phyloP scores from a whole-genome alignment of 306 rosid species.

The Trichosanthes cucumerina region DNA sequence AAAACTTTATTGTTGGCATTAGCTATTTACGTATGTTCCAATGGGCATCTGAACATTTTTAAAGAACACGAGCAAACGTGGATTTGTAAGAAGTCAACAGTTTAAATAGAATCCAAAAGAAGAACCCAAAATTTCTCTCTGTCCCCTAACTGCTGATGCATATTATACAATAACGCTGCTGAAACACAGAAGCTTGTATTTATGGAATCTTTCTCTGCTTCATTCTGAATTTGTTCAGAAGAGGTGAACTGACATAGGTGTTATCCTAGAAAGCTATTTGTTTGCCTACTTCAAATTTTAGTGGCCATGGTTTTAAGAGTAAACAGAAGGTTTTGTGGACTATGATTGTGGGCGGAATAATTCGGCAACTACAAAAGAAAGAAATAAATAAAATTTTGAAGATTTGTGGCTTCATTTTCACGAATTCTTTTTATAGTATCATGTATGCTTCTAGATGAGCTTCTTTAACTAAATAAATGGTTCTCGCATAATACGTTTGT shows the following conservation, averaged over 20 bases:
- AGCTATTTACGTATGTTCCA: not conserved
- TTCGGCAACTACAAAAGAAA: not conserved
- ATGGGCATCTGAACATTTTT: not conserved
- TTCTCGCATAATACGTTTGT: not conserved
- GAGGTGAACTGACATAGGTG: not conserved
- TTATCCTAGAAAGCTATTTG: not conserved
- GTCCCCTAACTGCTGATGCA: not conserved
- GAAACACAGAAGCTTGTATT: not conserved
- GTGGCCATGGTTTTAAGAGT: not conserved
- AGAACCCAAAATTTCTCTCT: not conserved
- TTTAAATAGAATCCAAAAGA: not conserved
- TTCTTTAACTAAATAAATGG: not conserved
- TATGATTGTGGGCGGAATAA: not conserved
- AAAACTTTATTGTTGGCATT: not conserved
- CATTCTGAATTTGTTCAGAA: not conserved
- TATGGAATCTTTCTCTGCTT: not conserved
- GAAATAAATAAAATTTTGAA: not conserved
- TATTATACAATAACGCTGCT: not conserved
- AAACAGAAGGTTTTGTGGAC: not conserved
- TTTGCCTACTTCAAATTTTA: not conserved
- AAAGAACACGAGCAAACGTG: not conserved
- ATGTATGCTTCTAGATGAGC: not conserved
- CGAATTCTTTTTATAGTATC: not conserved
- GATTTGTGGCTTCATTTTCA: not conserved
- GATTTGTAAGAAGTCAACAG: not conserved